Evolutionary conservation across 1,139 yeast genomes (phyloP).

Genomic region (Suhomyces bolitotheri): DNA sequence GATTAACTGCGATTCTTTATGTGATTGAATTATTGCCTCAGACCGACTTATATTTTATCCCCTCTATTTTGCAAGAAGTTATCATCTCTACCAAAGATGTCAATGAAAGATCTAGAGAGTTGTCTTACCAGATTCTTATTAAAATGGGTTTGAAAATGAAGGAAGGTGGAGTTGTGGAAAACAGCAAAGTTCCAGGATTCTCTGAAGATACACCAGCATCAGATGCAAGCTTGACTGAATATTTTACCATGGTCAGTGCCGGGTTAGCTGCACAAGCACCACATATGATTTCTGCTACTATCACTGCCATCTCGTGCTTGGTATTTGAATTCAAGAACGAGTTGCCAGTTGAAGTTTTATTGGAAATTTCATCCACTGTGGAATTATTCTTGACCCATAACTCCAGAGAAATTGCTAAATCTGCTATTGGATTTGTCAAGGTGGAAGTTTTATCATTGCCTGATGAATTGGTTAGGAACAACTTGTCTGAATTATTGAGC

Average conservation of each 20-base stretch:
- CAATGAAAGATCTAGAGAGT: slow-evolving; percentile 86
- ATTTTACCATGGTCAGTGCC: slow-evolving; percentile 90
- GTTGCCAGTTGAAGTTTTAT: slow-evolving; percentile 54
- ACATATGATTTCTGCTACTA: slow-evolving; percentile 94
- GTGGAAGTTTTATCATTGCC: slow-evolving; percentile 87
- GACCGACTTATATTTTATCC: slow-evolving; percentile 70
- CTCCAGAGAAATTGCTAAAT: slow-evolving; percentile 89
- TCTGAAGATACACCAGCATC: slow-evolving; percentile 61
- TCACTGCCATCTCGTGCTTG: slow-evolving; percentile 85
- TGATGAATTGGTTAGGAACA: slow-evolving; percentile 68
- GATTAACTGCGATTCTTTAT: slow-evolving; percentile 66
- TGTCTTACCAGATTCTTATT: slow-evolving; percentile 73
- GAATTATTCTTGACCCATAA: slow-evolving; percentile 88
- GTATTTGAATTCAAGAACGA: slow-evolving; percentile 79
- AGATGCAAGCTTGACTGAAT: slow-evolving; percentile 74
- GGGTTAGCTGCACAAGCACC: slow-evolving; percentile 94
- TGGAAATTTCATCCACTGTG: slow-evolving; percentile 83
- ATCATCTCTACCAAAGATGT: slow-evolving; percentile 91
- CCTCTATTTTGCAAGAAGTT: slow-evolving; percentile 80
- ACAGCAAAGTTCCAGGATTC: slow-evolving; percentile 68
- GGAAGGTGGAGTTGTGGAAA: slow-evolving; percentile 67
- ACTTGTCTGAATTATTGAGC: slow-evolving; percentile 63
- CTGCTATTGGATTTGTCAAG: slow-evolving; percentile 92
- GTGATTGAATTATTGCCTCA: slow-evolving; percentile 62
- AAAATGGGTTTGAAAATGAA: slow-evolving; percentile 80